Conservation (phyloP, 1,284 basidiomycete species). For the Stereum hirsutum region DNA sequence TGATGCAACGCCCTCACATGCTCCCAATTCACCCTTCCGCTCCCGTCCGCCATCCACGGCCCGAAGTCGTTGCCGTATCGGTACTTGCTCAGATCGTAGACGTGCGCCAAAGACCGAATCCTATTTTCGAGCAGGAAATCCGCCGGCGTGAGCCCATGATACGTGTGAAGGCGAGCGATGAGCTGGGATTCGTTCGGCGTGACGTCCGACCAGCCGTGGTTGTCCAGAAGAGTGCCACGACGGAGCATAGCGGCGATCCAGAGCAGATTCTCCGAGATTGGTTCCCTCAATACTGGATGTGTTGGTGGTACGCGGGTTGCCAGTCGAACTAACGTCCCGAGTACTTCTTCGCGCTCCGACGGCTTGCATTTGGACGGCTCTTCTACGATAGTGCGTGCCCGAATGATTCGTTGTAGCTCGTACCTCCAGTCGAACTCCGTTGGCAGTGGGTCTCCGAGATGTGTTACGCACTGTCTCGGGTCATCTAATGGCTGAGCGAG, state of each 20-base stretch:
- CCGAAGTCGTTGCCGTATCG: conserved; percentile 41
- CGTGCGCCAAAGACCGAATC: conserved; percentile 37
- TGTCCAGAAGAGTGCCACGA: conserved; percentile 35
- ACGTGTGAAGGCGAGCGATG: conserved; percentile 39
- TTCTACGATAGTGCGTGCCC: conserved; percentile 35
- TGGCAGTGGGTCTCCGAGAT: conserved; percentile 26
- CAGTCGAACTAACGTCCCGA: conserved; percentile 41
- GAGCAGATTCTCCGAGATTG: conserved; percentile 37
- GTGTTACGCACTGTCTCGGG: conserved; percentile 34
- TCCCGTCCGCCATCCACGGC: conserved; percentile 37
- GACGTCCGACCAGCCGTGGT: background rate
- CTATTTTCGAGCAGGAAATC: conserved; percentile 26
- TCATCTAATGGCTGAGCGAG: conserved; percentile 51
- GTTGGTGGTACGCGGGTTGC: conserved; percentile 31
- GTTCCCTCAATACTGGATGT: conserved; percentile 17
- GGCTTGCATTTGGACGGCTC: conserved; percentile 23
- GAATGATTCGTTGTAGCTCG: conserved; percentile 40
- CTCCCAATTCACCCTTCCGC: conserved; percentile 46
- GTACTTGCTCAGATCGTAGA: conserved; percentile 55
- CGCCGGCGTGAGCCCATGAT: conserved; percentile 39
- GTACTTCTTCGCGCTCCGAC: conserved; percentile 27
- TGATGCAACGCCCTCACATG: conserved; percentile 51
- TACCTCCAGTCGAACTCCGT: conserved; percentile 39
- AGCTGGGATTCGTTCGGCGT: conserved; percentile 22
- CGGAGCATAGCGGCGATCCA: conserved; percentile 40